A percentile compares a stretch with the other conserved stretches of the same genome.
Evolutionary conservation across 2,329 filamentous ascomycete species (phyloP).

Genomic region (Ascocoryne sarcoides): DNA sequence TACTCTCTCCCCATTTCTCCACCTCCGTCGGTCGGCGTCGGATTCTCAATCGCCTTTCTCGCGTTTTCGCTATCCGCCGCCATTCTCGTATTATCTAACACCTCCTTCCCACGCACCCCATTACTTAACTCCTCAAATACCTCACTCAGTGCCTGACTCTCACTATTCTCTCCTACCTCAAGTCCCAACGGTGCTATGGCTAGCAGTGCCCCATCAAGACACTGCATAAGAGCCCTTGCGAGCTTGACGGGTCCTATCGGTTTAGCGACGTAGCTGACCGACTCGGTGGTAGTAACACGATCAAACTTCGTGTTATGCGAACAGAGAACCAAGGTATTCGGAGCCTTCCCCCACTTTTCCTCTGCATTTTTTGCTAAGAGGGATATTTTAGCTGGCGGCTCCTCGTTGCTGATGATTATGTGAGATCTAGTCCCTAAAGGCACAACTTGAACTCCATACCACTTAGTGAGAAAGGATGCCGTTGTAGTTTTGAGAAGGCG

Average conservation of each 20-base stretch:
- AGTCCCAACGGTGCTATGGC: constrained; percentile 13
- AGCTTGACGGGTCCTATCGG: constrained; percentile 28
- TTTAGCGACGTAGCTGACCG: constrained; percentile 25
- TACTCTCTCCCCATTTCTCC: constrained; percentile 26
- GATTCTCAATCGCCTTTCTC: constrained; percentile 25
- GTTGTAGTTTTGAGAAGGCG: constrained; percentile 21
- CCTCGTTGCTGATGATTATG: constrained; percentile 25
- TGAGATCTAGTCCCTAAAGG: constrained; percentile 16
- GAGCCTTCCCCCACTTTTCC: constrained; percentile 6
- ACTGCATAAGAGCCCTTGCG: constrained; percentile 24
- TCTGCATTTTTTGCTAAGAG: constrained; percentile 8
- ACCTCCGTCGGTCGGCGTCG: constrained; percentile 21
- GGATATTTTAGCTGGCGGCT: constrained; percentile 10
- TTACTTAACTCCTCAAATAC: constrained; percentile 23
- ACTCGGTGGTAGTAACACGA: constrained; percentile 9
- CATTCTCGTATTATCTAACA: constrained; percentile 27
- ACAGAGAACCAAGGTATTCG: constrained; percentile 24
- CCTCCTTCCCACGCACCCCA: constrained; percentile 18
- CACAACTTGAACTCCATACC: constrained; percentile 27
- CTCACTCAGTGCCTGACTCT: constrained; percentile 21
- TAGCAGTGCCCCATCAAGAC: constrained; percentile 15
- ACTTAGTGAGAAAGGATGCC: constrained; percentile 22
- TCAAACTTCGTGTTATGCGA: constrained; percentile 23
- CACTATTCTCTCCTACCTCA: background rate
- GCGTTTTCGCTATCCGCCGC: constrained; percentile 26